Percentiles rank a stretch among this genome's conserved stretches.
Conservation (phyloP, 148 eudicot genomes). For the Rhododendron molle region DNA sequence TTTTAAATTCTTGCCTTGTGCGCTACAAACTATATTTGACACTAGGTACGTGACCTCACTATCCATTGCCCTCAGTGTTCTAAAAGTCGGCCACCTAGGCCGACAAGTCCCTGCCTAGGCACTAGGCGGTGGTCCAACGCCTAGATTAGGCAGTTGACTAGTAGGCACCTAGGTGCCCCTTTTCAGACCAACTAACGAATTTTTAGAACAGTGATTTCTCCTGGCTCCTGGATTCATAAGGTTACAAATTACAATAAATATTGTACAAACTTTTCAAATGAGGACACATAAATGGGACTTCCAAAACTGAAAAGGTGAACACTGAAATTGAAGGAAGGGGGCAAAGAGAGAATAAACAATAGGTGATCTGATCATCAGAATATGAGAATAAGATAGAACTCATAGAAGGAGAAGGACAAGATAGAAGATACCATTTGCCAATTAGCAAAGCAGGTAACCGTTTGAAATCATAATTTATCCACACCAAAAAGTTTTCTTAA, state of each 20-base stretch:
- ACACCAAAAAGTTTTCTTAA: background rate
- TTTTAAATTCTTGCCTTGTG: too few species aligned
- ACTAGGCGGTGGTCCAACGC: too few species aligned
- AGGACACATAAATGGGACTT: background rate
- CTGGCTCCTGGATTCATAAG: too few species aligned
- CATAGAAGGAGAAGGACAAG: background rate
- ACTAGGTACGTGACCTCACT: too few species aligned
- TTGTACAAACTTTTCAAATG: background rate
- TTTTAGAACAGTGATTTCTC: too few species aligned
- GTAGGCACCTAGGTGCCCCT: too few species aligned
- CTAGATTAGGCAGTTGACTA: too few species aligned
- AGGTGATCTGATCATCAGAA: background rate
- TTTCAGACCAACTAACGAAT: too few species aligned
- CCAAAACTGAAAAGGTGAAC: background rate
- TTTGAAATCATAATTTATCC: background rate
- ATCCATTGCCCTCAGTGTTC: too few species aligned
- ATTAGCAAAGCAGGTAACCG: background rate
- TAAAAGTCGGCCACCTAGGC: too few species aligned
- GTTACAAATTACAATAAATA: background rate
- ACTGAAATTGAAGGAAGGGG: background rate
- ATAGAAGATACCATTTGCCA: background rate
- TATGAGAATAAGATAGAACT: background rate
- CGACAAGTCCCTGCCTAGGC: too few species aligned
- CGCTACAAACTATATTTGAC: too few species aligned
- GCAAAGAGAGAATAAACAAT: background rate